Conservation (phyloP, 108 stramenopile species). For the Stephanodiscus minutulus region DNA sequence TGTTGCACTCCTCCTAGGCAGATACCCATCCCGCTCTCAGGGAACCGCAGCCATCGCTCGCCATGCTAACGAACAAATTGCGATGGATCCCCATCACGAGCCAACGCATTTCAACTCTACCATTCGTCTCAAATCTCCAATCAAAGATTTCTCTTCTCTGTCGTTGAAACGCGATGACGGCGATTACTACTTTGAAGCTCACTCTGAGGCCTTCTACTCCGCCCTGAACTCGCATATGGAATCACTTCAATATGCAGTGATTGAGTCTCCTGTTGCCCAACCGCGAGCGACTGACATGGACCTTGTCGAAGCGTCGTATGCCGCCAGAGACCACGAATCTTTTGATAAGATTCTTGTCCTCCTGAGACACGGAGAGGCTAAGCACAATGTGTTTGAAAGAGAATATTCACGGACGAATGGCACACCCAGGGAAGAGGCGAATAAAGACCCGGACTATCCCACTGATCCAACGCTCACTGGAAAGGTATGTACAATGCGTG, state of each 20-base stretch:
- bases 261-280: slow-evolving; percentile 2
- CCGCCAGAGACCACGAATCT: slow-evolving; percentile 38
- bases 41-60: slow-evolving; percentile 27
- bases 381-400: slow-evolving; percentile 49
- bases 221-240: slow-evolving; percentile 26
- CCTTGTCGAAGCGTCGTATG: slow-evolving; percentile 40
- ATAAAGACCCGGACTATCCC: slow-evolving; percentile 42
- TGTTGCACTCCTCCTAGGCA: neutral
- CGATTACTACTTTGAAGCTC: slow-evolving; percentile 52
- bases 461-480: slow-evolving; percentile 50
- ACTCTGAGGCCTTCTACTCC: slow-evolving; percentile 36
- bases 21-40: slow-evolving; percentile 25
- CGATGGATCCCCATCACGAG: neutral
- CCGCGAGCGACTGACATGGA: slow-evolving; percentile 38
- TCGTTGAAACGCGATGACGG: slow-evolving; percentile 41
- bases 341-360: slow-evolving; percentile 50
- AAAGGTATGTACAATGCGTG: slow-evolving; percentile 6
- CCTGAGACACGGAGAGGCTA: slow-evolving; percentile 48
- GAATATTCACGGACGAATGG: slow-evolving; percentile 35
- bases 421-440: slow-evolving; percentile 38
- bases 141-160: slow-evolving; percentile 27
- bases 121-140: slow-evolving; percentile 24
- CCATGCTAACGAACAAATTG: slow-evolving; percentile 14
- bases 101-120: slow-evolving; percentile 33
- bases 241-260: slow-evolving; percentile 7